These are phyloP conservation scores for Castanospermum australe DNA, from an alignment of 306 rosid genomes.

Conservation along the genomic window DNA sequence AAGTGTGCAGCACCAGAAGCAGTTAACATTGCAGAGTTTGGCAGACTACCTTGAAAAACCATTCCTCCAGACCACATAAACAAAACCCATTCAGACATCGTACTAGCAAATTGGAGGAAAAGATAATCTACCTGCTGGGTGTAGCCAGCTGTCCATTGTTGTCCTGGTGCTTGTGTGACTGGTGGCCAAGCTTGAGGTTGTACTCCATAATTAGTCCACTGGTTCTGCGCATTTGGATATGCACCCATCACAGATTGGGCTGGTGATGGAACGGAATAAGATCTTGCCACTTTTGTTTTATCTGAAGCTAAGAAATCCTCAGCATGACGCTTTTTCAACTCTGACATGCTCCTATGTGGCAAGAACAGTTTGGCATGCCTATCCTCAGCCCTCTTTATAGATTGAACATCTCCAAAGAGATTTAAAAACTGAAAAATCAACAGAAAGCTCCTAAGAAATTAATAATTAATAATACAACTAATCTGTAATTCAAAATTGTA, in stretches of 20 bases:
- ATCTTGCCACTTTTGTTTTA: slow-evolving; percentile 69
- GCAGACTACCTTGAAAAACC: not conserved
- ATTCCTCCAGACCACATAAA: not conserved
- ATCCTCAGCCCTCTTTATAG: slow-evolving; percentile 91
- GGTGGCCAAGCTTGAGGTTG: slow-evolving; percentile 99
- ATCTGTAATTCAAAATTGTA: not conserved
- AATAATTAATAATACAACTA: slow-evolving; percentile 29
- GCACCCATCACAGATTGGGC: slow-evolving; percentile 80
- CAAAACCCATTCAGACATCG: not conserved
- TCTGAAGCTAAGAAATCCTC: slow-evolving; percentile 90
- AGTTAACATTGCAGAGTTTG: not conserved
- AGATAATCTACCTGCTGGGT: slow-evolving; percentile 64
- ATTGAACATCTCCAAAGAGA: slow-evolving; percentile 85
- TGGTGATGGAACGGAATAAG: slow-evolving; percentile 75
- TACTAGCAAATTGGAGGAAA: not conserved
- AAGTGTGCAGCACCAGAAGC: not conserved
- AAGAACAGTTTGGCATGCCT: slow-evolving; percentile 90
- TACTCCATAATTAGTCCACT: slow-evolving; percentile 79
- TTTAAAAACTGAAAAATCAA: slow-evolving; percentile 76
- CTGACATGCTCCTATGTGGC: slow-evolving; percentile 80
- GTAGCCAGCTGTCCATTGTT: slow-evolving; percentile 95
- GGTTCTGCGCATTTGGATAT: slow-evolving; percentile 82
- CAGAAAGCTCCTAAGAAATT: not conserved
- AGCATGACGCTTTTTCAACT: slow-evolving; percentile 91
- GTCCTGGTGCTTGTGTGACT: slow-evolving; percentile 83